phyloP scores from a whole-genome alignment of 1,284 basidiomycete species.

The Somion occarium region DNA sequence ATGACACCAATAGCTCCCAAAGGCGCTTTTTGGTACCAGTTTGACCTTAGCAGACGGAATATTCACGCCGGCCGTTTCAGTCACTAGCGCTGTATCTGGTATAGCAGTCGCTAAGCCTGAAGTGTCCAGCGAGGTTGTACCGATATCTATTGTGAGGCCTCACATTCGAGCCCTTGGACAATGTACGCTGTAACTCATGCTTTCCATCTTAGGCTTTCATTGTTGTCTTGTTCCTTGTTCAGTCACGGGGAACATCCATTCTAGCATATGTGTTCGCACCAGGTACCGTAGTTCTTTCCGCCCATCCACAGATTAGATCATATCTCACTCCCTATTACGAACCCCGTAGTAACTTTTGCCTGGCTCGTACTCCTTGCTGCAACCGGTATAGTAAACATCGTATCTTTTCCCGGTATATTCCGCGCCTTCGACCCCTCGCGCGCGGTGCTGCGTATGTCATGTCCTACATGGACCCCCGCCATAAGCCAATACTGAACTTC shows the following conservation, averaged over 20 bases:
- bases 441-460: constrained; percentile 48
- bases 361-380: constrained; percentile 52
- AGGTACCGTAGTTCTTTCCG: constrained; percentile 24
- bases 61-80: constrained; percentile 62
- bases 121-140: constrained; percentile 40
- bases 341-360: constrained; percentile 41
- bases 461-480: not conserved
- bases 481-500: not conserved
- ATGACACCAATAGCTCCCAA: too few relatives aligned
- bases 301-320: too few relatives aligned
- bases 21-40: constrained; percentile 39
- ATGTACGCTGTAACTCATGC: not conserved
- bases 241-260: constrained; percentile 53
- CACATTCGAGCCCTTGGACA: too few relatives aligned
- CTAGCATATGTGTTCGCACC: constrained; percentile 53
- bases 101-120: constrained; percentile 55
- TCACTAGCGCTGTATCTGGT: constrained; percentile 62
- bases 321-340: not conserved
- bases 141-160: constrained; percentile 53
- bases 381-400: constrained; percentile 58
- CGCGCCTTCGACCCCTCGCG: constrained; percentile 65
- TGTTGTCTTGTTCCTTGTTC: constrained; percentile 51
- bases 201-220: constrained; percentile 41
- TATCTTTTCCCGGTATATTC: constrained; percentile 51
- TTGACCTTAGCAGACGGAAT: constrained; percentile 61